Percentiles rank a stretch among this genome's conserved stretches.
Conservation (phyloP, 768 basidiomycete species). For the Leccinum variicolor region DNA sequence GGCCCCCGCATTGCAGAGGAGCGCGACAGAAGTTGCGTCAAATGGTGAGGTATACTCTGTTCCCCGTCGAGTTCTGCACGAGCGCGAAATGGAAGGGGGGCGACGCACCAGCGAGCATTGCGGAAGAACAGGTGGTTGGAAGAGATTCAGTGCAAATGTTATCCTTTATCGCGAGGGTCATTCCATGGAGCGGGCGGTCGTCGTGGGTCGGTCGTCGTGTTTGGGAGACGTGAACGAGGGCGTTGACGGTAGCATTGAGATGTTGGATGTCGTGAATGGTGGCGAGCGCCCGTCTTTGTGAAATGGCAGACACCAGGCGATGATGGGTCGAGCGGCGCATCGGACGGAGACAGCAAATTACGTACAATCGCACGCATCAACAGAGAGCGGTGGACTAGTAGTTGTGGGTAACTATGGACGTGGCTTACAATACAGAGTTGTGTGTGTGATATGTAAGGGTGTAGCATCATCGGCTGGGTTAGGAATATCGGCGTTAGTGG, state of each 20-base stretch:
- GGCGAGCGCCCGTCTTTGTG: background rate
- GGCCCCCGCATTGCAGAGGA: constrained; percentile 60
- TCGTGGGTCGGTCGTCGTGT: background rate
- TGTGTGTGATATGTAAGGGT: background rate
- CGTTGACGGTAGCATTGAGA: constrained; percentile 47
- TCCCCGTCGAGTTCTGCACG: background rate
- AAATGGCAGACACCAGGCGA: background rate
- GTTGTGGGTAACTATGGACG: constrained; percentile 21
- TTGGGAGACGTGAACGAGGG: constrained; percentile 41
- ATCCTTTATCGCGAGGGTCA: constrained; percentile 76
- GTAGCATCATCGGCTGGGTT: too few relatives aligned
- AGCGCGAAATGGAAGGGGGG: background rate
- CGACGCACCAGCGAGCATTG: constrained; percentile 59
- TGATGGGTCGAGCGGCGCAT: background rate
- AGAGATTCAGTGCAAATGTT: constrained; percentile 71
- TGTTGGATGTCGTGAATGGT: background rate
- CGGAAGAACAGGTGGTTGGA: constrained; percentile 76
- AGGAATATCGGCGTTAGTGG: too few relatives aligned
- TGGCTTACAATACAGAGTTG: constrained; percentile 21
- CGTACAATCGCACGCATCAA: background rate
- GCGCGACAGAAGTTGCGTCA: constrained; percentile 78
- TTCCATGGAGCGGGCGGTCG: constrained; percentile 35
- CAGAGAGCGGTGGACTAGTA: constrained; percentile 22
- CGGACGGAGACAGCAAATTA: too few relatives aligned
- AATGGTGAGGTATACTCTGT: constrained; percentile 76